Conservation (phyloP, 805 yeast species). For the Isabelozyma pseudorhagii region DNA sequence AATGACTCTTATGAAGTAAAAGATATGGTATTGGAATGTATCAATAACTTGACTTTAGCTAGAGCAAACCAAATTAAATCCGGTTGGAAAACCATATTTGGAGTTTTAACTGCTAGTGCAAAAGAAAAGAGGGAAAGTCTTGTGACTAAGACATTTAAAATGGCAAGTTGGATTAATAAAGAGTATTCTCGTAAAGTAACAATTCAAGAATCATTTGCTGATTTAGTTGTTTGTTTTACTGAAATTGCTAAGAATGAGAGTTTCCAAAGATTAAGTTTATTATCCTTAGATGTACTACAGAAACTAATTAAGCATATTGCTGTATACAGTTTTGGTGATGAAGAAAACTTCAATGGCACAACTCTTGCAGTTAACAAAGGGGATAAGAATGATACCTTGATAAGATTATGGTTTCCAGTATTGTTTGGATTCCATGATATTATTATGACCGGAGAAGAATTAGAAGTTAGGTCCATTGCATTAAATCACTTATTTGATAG, state of each 20-base stretch:
- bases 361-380: conserved; percentile 8
- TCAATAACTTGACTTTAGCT: conserved; percentile 77
- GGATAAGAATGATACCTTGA: conserved; percentile 33
- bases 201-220: conserved; percentile 64
- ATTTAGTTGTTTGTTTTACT: conserved; percentile 71
- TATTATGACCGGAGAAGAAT: conserved; percentile 88
- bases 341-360: conserved; percentile 8
- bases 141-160: conserved; percentile 61
- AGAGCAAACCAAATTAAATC: conserved; percentile 75
- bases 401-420: conserved; percentile 82
- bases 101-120: conserved; percentile 74
- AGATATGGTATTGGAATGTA: conserved; percentile 87
- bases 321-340: conserved; percentile 28
- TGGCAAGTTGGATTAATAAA: conserved; percentile 59
- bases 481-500: conserved; percentile 79
- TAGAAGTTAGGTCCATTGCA: conserved; percentile 91
- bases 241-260: conserved; percentile 80
- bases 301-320: conserved; percentile 60
- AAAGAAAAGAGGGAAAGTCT: conserved; percentile 52
- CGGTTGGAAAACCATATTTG: conserved; percentile 92
- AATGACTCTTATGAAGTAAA: conserved; percentile 69
- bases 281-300: conserved; percentile 72
- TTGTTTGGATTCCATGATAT: conserved; percentile 81
- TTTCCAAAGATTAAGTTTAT: conserved; percentile 77
- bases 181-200: conserved; percentile 62